A percentile compares a stretch with the other conserved stretches of the same genome.
phyloP scores from a whole-genome alignment of 768 basidiomycete species.

The Sarcodon aspratus region DNA sequence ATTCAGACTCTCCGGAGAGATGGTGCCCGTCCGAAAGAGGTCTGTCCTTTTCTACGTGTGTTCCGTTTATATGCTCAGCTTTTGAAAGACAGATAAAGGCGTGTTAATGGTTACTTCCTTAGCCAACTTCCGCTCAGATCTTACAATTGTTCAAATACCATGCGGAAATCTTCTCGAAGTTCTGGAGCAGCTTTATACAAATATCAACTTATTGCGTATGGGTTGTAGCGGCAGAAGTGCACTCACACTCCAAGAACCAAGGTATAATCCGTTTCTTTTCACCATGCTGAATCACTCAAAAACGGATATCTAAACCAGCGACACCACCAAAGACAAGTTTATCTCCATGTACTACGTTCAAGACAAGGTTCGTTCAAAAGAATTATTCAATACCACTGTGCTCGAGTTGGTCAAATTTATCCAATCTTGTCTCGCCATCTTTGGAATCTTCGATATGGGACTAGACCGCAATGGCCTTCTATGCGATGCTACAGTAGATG shows the following conservation, averaged over 20 bases:
- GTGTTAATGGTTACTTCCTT: conserved; percentile 74
- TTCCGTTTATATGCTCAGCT: conserved; percentile 1
- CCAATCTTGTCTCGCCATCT: conserved; percentile 60
- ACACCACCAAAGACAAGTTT: conserved; percentile 75
- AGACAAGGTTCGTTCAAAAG: conserved; percentile 22
- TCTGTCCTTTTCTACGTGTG: conserved; percentile 11
- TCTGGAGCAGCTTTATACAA: conserved; percentile 62
- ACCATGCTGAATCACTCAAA: conserved; percentile 3
- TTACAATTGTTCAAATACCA: conserved; percentile 73
- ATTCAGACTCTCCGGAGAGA: conserved; percentile 53
- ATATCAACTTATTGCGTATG: conserved; percentile 78
- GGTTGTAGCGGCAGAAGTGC: conserved; percentile 73
- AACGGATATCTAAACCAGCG: conserved; percentile 26
- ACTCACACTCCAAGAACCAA: conserved; percentile 67
- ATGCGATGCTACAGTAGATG: conserved; percentile 68
- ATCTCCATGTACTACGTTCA: conserved; percentile 54
- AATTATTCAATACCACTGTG: conserved; percentile 53
- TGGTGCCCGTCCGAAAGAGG: conserved; percentile 66
- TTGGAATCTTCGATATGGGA: conserved; percentile 45
- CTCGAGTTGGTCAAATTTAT: conserved; percentile 68
- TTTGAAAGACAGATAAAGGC: conserved; percentile 46
- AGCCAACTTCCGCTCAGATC: conserved; percentile 81
- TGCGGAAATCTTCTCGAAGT: conserved; percentile 52
- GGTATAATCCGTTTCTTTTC: conserved; percentile 23
- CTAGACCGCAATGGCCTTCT: conserved; percentile 51